Percentiles rank a stretch among this genome's conserved stretches.
Conservation (phyloP, 2,329 filamentous ascomycete species). For the Blastomyces emzantsi region DNA sequence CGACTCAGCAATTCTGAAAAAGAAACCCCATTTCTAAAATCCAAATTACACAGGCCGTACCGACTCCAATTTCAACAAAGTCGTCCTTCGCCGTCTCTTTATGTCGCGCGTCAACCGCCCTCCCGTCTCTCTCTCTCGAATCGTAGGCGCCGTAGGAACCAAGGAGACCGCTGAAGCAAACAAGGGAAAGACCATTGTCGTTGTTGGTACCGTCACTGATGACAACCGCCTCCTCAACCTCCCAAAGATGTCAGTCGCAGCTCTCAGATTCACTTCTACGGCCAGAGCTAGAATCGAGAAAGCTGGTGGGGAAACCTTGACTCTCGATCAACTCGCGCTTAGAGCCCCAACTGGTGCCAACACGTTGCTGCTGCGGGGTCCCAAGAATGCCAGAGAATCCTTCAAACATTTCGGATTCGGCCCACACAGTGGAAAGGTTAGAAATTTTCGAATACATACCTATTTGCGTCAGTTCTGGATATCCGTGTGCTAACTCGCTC, state of each 20-base stretch:
- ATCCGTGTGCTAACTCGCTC: constrained; percentile 1
- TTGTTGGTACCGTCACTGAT: constrained; percentile 93
- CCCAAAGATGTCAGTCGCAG: constrained; percentile 89
- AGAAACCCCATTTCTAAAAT: neutral
- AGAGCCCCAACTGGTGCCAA: constrained; percentile 92
- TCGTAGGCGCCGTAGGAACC: constrained; percentile 53
- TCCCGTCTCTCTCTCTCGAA: constrained; percentile 87
- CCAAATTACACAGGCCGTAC: constrained; percentile 63
- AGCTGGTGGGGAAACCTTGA: constrained; percentile 90
- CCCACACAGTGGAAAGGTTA: constrained; percentile 93
- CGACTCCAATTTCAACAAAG: constrained; percentile 97
- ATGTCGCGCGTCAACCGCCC: constrained; percentile 99
- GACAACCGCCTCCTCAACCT: constrained; percentile 88
- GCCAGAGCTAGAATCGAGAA: constrained; percentile 88
- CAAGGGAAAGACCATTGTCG: constrained; percentile 70
- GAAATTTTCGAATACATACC: constrained; percentile 21
- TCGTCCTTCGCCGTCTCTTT: constrained; percentile 92
- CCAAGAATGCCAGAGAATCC: constrained; percentile 96
- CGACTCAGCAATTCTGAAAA: constrained; percentile 4
- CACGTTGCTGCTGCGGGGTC: constrained; percentile 92
- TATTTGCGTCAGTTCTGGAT: neutral
- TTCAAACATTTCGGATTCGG: constrained; percentile 99
- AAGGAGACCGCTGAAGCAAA: constrained; percentile 47
- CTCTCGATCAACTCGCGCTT: constrained; percentile 93
- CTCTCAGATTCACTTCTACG: constrained; percentile 92